Base-by-base conservation (phyloP, 23 red algal species). In the Gracilariopsis chorda region DNA sequence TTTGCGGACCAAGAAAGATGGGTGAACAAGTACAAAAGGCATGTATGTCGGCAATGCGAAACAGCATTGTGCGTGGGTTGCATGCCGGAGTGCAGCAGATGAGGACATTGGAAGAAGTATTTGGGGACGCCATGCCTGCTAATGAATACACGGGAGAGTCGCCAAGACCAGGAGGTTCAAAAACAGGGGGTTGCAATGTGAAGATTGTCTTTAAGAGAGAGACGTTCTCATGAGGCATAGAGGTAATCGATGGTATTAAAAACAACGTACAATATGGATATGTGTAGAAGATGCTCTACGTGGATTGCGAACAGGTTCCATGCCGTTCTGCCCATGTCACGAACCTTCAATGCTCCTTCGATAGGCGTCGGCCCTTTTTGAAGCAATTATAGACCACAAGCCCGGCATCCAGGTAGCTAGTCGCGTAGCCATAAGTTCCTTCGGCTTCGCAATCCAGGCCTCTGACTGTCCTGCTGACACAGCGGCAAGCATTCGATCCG, bases 1-100 rank as follows among this genome's bases (percentile, higher is more conserved):
- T 94, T 70, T 94, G 91, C 64, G 91, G 91, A 4, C 91, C 91
- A 52, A 48, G 48, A 39, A 25, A 60, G 40, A 94, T 94, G 91
- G 91, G 59, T 48, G 69, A 87, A 55, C 57, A 76, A 1, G 91
- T 94, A 40, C 78, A 85, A 51, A 23, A 56, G 36, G 78, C 91
- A n/a, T 84, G 71, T 43, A 84, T 86, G 80, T 47, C 70, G 7
- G 91, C 91, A 0, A 94, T 94, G 91, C 80, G 91, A 3, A 86
- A 86, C 53, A 94, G 80, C 45, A 94, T 94, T 67, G 81, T 94
- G 14, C 44, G 91, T 5, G 91, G 91, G 9, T 53, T 94, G 68
- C 91, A 86, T 41, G 56, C 70, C 58, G 80, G 79, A 2, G 65
- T 68, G 51, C 61, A 80, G 33, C 46, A 63, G 7, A 86, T 80